A percentile compares a stretch with the other conserved stretches of the same genome.
Evolutionary conservation across 176 grass and related monocot genomes (phyloP).

Genomic region (Bolboschoenus planiculmis): DNA sequence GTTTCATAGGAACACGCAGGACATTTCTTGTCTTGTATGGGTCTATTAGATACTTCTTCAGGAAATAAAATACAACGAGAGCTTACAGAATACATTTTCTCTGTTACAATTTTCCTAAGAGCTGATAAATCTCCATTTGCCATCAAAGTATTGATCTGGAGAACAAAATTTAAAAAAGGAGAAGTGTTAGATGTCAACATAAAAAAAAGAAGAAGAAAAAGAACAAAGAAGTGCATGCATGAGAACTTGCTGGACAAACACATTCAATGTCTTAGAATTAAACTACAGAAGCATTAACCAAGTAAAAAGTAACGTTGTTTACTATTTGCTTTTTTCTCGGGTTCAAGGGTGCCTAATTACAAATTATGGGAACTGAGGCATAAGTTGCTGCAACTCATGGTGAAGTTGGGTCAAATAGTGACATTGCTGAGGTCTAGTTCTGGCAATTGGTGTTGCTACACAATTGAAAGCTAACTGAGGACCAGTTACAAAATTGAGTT

Average conservation of each 20-base stretch:
- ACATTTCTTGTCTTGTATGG: neutral
- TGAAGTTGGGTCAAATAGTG: neutral
- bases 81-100: slow-evolving; percentile 91
- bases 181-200: neutral
- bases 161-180: neutral
- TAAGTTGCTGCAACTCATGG: neutral
- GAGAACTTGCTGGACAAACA: neutral
- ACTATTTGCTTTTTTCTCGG: neutral
- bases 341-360: neutral
- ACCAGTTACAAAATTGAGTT: neutral
- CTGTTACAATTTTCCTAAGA: slow-evolving; percentile 71
- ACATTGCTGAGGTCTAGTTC: neutral
- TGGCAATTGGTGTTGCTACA: neutral
- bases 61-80: slow-evolving; percentile 23
- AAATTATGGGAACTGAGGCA: neutral
- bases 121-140: slow-evolving; percentile 65
- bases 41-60: neutral
- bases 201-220: slow-evolving; percentile 16
- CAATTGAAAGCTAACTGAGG: neutral
- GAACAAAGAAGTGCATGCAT: neutral
- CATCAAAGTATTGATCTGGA: slow-evolving; percentile 81
- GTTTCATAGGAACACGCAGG: neutral
- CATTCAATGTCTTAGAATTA: neutral
- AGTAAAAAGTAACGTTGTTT: neutral
- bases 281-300: neutral